Percentiles rank a stretch among this genome's conserved stretches.
Conservation (phyloP, 208 protist genomes). For the Trypanosoma grayi region DNA sequence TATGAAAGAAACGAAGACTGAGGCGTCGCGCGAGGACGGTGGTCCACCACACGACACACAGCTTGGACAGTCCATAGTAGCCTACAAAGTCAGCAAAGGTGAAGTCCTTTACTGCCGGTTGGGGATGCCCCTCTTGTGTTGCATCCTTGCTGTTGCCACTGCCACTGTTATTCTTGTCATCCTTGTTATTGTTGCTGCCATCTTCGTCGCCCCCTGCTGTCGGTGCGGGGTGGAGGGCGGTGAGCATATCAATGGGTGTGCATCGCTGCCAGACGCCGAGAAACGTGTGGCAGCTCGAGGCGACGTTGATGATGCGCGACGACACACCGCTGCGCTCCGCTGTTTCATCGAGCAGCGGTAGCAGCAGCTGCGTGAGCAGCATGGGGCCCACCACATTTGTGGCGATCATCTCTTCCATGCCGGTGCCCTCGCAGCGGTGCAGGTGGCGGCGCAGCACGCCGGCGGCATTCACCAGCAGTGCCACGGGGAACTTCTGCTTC, state of each 20-base stretch:
- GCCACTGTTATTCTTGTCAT: background rate
- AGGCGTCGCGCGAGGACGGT: conserved; percentile 53
- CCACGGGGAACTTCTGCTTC: conserved; percentile 43
- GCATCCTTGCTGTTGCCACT: background rate
- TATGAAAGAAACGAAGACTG: conserved; percentile 30
- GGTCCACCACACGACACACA: conserved; percentile 86
- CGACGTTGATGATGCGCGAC: conserved; percentile 83
- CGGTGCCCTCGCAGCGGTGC: conserved; percentile 32
- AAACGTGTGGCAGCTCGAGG: conserved; percentile 85
- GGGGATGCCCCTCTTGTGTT: no score
- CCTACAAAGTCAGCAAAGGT: conserved; percentile 64
- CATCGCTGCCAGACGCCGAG: conserved; percentile 32
- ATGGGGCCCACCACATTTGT: conserved; percentile 80
- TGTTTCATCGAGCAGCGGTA: conserved; percentile 64
- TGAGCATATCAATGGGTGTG: conserved; percentile 58
- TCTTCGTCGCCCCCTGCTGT: conserved; percentile 5
- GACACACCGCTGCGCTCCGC: conserved; percentile 47
- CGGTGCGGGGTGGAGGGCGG: conserved; percentile 33
- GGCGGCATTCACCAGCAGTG: conserved; percentile 76
- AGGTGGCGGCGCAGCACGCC: conserved; percentile 65
- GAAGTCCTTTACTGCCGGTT: conserved; percentile 35
- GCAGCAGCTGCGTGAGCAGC: conserved; percentile 69
- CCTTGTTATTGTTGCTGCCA: background rate
- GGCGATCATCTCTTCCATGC: conserved; percentile 74
- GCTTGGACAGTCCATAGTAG: conserved; percentile 87